A percentile compares a stretch with the other conserved stretches of the same genome.
Conservation (phyloP, 202 grass and related monocot genomes). For the Zoysia matrella region DNA sequence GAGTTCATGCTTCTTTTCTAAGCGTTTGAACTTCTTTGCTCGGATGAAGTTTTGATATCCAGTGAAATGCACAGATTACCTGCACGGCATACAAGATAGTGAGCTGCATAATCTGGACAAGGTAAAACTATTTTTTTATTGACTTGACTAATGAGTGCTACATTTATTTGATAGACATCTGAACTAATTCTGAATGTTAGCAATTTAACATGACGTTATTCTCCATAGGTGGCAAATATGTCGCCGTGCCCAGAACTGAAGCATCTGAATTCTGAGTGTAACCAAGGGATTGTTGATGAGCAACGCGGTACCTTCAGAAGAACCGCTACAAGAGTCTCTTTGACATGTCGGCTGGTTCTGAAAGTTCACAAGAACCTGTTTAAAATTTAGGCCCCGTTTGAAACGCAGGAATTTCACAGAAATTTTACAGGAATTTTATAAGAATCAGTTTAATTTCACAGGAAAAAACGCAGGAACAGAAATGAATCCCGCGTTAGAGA, state of each 20-base stretch:
- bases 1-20: not conserved
- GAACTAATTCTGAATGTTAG: not conserved
- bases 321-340: constrained; percentile 68
- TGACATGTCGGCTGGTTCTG: constrained; percentile 86
- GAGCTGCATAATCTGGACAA: constrained; percentile 69
- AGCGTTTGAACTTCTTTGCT: constrained; percentile 2
- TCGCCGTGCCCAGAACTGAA: constrained; percentile 53
- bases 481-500: too few relatives aligned
- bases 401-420: too few relatives aligned
- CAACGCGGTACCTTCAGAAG: constrained; percentile 50
- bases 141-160: not conserved
- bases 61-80: constrained; percentile 58
- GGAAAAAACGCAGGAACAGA: too few relatives aligned
- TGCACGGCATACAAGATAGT: constrained; percentile 88
- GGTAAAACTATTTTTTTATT: constrained; percentile 41
- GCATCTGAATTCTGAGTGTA: constrained; percentile 18
- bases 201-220: constrained; percentile 17
- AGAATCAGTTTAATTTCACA: too few relatives aligned
- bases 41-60: constrained; percentile 15
- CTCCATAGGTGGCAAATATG: constrained; percentile 64
- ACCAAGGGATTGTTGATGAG: constrained; percentile 26
- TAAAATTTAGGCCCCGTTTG: constrained; percentile 54
- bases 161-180: constrained; percentile 20
- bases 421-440: too few relatives aligned
- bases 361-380: constrained; percentile 87